Conservation (phyloP, 805 yeast genomes). For the Vanderwaltozyma polyspora region DNA sequence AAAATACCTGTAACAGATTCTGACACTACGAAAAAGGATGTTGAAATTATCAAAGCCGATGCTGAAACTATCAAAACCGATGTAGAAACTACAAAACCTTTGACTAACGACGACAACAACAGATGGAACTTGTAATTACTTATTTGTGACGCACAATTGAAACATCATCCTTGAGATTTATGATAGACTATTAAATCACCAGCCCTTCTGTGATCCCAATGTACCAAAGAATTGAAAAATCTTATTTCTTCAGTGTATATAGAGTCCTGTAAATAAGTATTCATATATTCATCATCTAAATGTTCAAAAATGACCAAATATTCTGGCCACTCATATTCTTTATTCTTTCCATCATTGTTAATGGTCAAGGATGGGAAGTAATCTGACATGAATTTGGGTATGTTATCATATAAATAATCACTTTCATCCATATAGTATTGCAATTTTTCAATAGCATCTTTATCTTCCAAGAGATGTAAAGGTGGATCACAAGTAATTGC, state of each 20-base stretch:
- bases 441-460: constrained; percentile 26
- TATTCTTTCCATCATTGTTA: constrained; percentile 8
- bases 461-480: constrained; percentile 26
- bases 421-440: constrained; percentile 69
- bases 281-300: constrained; percentile 35
- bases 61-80: not conserved
- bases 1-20: not conserved
- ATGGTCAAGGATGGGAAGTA: constrained; percentile 37
- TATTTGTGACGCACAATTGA: no score
- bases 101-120: not conserved
- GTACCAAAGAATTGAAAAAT: constrained; percentile 68
- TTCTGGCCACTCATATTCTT: constrained; percentile 49
- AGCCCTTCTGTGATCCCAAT: constrained; percentile 72
- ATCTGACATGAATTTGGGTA: constrained; percentile 40
- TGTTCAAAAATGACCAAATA: constrained; percentile 65
- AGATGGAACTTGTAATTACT: constrained; percentile 1
- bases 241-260: constrained; percentile 39
- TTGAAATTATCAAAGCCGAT: not conserved
- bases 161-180: no score
- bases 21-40: not conserved
- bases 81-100: not conserved
- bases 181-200: constrained; percentile 68
- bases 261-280: constrained; percentile 30
- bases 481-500: constrained; percentile 92
- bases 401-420: constrained; percentile 66